Base-by-base conservation (phyloP, 1,284 basidiomycete species). In the Ganoderma multipileum region DNA sequence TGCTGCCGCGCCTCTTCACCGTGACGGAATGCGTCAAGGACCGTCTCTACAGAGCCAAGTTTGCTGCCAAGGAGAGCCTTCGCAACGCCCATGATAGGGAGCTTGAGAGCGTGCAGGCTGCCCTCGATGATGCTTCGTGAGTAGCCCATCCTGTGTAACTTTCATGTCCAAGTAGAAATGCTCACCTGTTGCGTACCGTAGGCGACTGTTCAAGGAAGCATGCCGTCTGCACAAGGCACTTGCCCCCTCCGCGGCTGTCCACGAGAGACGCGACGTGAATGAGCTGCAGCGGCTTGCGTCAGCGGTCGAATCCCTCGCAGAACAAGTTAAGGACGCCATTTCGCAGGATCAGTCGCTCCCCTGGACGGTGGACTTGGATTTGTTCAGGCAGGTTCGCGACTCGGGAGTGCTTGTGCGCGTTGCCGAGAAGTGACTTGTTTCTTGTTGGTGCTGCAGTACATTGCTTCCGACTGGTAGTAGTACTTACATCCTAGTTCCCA, bases 1-100 rank as follows among this genome's bases (percentile, higher is more conserved):
- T 84, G 1, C 76, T 89, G 3, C 86, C 87, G 2, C 82, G 81
- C 70, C 75, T 86, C 8, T 76, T 88, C 23, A 75, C 83, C 3
- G 85, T 81, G 67, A 78, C 89, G 16, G 82, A 87, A 38, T 74
- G 76, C 23, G 75, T 80, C 7, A 75, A 65, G 60, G 60, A 71
- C 0, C 66, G 77, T 30, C 73, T 79, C 1, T 67, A 75, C 28
- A 65, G 73, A 4, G 70, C 71, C 16, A 86, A 85, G 72, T 72
- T 58, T 1, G 72, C 74, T 28, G 79, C 77, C 1, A 85, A 81
- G 70, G 75, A 78, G 42, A 76, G 78, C 11, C 72, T 82, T 14
- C 70, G n/a, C 26, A 71, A 72, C 9, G 79, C 73, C 26, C 61
- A 71, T 11, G 78, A 82, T 42, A 39, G 71, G 11, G 75, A 78